Base-by-base conservation (phyloP, 1,139 yeast species). In the Yamadazyma membranifaciens region DNA sequence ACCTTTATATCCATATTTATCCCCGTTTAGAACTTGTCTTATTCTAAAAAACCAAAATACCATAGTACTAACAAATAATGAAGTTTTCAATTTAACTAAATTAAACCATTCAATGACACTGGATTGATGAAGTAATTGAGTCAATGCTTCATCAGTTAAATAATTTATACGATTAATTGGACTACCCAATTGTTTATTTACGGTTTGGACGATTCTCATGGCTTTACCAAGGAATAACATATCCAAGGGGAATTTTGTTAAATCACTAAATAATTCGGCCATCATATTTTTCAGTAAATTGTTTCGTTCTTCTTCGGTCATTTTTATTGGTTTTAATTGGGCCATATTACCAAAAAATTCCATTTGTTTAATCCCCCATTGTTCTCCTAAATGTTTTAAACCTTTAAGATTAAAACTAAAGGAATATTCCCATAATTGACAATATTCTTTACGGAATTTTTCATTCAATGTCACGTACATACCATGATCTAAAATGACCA, bases 401-500 rank as follows among this genome's bases (percentile, higher is more conserved):
- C 74, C 77, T 3, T 58, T 54, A 28, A 58, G 59, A 54, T 86
- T 75, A 26, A 77, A 65, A 41, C 75, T 72, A 53, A 84, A 80
- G 44, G 84, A 59, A 37, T 75, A 71, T 44, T 75, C 74, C 92
- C 94, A 86, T 31, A 86, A 65, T 31, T 65, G 59, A 41, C 81
- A 66, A 56, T 85, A 85, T 54, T 83, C 78, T 30, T 54, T 51
- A 39, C 81, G 66, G 53, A 86, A 81, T 37, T 65, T 59, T 7
- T 68, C 73, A 1, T 73, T 60, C 46, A 83, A 73, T 17, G 67
- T 63, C 15, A 83, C 77, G 55, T 83, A 85, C 28, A 86, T 63
- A 0, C 94, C 95, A 57, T 85, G 94, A 55, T 86, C 95, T 36
- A 86, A 62, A 34, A 86, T 65, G 26, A 86, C 88, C 41, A 85